These are phyloP conservation scores for Leccinum boreale DNA, from an alignment of 768 basidiomycete species.

Conservation along the genomic window DNA sequence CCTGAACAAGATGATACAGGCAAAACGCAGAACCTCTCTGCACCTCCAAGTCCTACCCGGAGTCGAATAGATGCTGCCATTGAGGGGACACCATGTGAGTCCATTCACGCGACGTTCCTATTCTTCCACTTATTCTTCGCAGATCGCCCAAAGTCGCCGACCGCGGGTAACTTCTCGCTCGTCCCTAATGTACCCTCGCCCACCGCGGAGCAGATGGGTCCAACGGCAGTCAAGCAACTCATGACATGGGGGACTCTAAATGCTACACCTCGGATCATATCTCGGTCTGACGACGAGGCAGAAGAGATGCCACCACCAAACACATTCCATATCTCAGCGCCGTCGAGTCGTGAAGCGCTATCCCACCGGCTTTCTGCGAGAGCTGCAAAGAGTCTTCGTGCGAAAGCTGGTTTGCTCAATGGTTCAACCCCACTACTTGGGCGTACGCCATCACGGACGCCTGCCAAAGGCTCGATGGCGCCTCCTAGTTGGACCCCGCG, in stretches of 20 bases:
- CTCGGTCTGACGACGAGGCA: constrained; percentile 52
- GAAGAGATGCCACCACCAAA: constrained; percentile 42
- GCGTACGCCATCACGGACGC: constrained; percentile 36
- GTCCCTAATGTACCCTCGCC: constrained; percentile 88
- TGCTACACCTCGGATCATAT: constrained; percentile 87
- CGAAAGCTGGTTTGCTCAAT: constrained; percentile 66
- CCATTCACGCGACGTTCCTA: neutral
- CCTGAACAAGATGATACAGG: constrained; percentile 60
- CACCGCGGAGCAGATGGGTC: constrained; percentile 75
- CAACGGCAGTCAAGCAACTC: constrained; percentile 81
- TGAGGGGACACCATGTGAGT: constrained; percentile 84
- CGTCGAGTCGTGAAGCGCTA: constrained; percentile 75
- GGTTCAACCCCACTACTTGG: constrained; percentile 28
- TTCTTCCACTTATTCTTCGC: constrained; percentile 8
- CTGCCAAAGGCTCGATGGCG: constrained; percentile 52
- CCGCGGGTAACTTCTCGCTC: constrained; percentile 60
- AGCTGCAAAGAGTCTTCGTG: constrained; percentile 77
- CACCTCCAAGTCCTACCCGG: constrained; percentile 84
- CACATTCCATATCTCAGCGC: constrained; percentile 76
- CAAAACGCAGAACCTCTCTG: constrained; percentile 43
- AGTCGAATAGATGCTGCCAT: constrained; percentile 93
- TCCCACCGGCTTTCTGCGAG: constrained; percentile 78
- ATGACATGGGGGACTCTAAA: constrained; percentile 98
- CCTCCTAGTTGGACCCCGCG: constrained; percentile 81
- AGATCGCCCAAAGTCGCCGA: constrained; percentile 67